Evolutionary conservation across 768 basidiomycete genomes (phyloP).

Genomic region (Boletus eberwhitei): DNA sequence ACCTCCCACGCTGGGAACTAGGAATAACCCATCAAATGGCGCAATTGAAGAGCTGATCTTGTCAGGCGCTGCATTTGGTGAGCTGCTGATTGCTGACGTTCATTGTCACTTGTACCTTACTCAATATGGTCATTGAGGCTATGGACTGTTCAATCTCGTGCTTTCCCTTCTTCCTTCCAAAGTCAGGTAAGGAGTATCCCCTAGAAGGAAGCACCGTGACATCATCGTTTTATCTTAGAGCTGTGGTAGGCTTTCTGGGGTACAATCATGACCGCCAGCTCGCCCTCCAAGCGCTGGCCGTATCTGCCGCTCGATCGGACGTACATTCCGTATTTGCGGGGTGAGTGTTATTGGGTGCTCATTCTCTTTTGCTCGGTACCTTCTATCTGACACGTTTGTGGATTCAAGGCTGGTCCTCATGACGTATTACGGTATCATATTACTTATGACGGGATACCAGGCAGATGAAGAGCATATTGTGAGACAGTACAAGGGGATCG

Average conservation of each 20-base stretch:
- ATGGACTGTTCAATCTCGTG: constrained; percentile 75
- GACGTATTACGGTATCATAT: constrained; percentile 73
- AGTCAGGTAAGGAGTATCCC: constrained; percentile 47
- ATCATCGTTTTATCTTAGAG: constrained; percentile 36
- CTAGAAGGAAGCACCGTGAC: not conserved
- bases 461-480: constrained; percentile 67
- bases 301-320: constrained; percentile 64
- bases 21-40: constrained; percentile 39
- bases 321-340: constrained; percentile 77
- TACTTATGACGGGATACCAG: constrained; percentile 71
- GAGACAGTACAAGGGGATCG: constrained; percentile 58
- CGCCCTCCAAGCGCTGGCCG: constrained; percentile 64
- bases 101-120: not conserved
- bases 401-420: constrained; percentile 62
- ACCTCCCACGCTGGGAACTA: constrained; percentile 18
- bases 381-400: not conserved
- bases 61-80: constrained; percentile 76
- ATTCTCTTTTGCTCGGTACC: not conserved
- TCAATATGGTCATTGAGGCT: constrained; percentile 31
- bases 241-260: constrained; percentile 72
- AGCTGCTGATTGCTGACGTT: constrained; percentile 14
- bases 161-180: constrained; percentile 73
- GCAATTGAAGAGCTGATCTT: constrained; percentile 70
- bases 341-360: constrained; percentile 36
- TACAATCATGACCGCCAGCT: constrained; percentile 69